phyloP scores from a whole-genome alignment of 78 protist genomes.

The Planoprotostelium fungivorum region DNA sequence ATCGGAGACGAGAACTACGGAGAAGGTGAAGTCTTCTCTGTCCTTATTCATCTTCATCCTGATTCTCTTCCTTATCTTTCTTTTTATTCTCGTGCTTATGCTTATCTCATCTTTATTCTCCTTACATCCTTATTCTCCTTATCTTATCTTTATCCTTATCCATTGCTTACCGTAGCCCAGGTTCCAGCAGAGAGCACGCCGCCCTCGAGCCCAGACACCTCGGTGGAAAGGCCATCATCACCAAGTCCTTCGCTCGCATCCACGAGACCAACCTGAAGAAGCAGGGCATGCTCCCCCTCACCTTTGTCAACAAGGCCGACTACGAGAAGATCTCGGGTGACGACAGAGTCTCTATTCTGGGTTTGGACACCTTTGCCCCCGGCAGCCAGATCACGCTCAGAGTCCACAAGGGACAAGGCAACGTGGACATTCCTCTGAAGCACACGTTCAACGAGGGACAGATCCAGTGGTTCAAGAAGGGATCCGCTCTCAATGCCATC shows the following conservation, averaged over 20 bases:
- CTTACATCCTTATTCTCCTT: no score
- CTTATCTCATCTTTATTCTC: no score
- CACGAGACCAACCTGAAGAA: conserved; percentile 97
- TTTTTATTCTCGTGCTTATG: no score
- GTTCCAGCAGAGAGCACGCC: conserved; percentile 93
- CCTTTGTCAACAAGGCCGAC: conserved; percentile 88
- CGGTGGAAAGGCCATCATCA: conserved; percentile 91
- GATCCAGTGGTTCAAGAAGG: conserved; percentile 92
- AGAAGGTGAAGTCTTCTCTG: conserved; percentile 70
- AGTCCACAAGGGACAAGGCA: conserved; percentile 37
- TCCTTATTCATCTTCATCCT: no score
- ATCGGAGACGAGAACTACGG: conserved; percentile 95
- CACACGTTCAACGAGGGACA: conserved; percentile 92
- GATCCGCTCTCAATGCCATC: conserved; percentile 86
- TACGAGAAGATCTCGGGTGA: conserved; percentile 73
- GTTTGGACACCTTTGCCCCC: conserved; percentile 65
- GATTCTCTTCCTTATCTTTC: no score
- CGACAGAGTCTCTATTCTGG: conserved; percentile 66
- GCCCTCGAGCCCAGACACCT: conserved; percentile 92
- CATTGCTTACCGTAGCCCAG: background rate
- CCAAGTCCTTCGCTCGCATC: conserved; percentile 92
- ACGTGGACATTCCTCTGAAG: conserved; percentile 63
- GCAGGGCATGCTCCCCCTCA: conserved; percentile 92
- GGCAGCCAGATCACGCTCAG: conserved; percentile 60
- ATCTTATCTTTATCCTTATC: no score